These are phyloP conservation scores for Tuber melanosporum DNA, from an alignment of 495 filamentous ascomycete genomes.

Conservation along the genomic window DNA sequence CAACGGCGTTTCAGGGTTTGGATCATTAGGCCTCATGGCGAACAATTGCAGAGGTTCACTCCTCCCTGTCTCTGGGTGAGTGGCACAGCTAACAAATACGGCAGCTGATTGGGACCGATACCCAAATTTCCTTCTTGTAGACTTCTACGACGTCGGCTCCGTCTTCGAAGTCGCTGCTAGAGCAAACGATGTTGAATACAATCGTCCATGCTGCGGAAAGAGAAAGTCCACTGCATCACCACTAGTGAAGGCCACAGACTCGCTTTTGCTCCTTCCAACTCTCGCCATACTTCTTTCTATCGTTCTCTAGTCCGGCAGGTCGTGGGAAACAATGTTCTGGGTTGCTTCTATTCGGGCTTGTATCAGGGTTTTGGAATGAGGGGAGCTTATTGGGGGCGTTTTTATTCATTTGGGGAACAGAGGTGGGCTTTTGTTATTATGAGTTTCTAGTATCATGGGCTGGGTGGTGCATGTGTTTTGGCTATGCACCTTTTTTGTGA, in stretches of 20 bases:
- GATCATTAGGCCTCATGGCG: constrained; percentile 66
- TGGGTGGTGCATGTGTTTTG: background rate
- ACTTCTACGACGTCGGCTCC: constrained; percentile 61
- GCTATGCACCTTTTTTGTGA: background rate
- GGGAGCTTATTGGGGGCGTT: background rate
- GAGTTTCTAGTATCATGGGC: background rate
- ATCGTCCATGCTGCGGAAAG: constrained; percentile 27
- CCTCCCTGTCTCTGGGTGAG: background rate
- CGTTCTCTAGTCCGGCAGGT: background rate
- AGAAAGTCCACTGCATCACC: constrained; percentile 45
- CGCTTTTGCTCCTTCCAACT: background rate
- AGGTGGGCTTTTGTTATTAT: background rate
- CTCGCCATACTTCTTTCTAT: background rate
- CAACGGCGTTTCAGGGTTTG: constrained; percentile 59
- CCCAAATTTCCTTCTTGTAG: constrained; percentile 82
- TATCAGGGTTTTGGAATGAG: background rate
- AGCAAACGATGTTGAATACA: constrained; percentile 63
- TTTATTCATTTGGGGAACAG: background rate
- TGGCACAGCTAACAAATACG: constrained; percentile 8
- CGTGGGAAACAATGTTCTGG: background rate
- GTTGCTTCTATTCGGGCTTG: background rate
- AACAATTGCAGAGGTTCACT: constrained; percentile 59
- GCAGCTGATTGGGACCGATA: constrained; percentile 59
- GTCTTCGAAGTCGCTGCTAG: constrained; percentile 85
- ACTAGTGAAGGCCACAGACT: background rate